These are phyloP conservation scores for Penicillium sp. DNA, from an alignment of 2,329 filamentous ascomycete species.

Conservation along the genomic window DNA sequence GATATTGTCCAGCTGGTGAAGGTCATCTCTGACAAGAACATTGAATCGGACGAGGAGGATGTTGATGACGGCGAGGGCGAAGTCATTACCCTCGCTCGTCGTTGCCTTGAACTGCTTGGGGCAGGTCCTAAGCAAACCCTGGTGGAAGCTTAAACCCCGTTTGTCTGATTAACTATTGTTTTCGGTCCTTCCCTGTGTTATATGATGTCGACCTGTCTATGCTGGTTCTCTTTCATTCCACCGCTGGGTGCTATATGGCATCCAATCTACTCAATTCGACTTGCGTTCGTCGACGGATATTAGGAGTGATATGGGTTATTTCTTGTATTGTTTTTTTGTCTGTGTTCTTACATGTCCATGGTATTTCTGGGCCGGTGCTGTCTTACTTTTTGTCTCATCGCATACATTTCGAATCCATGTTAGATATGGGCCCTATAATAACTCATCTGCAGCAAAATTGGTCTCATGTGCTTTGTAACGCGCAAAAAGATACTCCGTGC, in stretches of 20 bases:
- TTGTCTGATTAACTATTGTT: slow-evolving; percentile 8
- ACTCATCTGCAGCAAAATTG: slow-evolving; percentile 6
- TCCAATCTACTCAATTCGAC: slow-evolving; percentile 28
- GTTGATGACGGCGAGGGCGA: slow-evolving; percentile 91
- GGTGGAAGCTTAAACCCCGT: slow-evolving; percentile 66
- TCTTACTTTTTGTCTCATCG: slow-evolving; percentile 24
- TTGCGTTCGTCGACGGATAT: slow-evolving; percentile 35
- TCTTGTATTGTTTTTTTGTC: slow-evolving; percentile 14
- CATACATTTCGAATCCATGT: slow-evolving; percentile 31
- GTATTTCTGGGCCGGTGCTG: slow-evolving; percentile 20
- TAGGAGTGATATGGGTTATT: slow-evolving; percentile 30
- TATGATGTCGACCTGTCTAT: slow-evolving; percentile 2
- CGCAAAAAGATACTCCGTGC: neutral
- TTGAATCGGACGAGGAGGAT: slow-evolving; percentile 83
- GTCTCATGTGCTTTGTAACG: neutral
- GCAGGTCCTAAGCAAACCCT: slow-evolving; percentile 74
- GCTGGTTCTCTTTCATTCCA: slow-evolving; percentile 16
- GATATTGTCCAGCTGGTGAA: slow-evolving; percentile 92
- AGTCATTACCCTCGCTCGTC: slow-evolving; percentile 85
- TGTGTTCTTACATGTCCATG: slow-evolving; percentile 20
- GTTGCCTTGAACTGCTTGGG: slow-evolving; percentile 83
- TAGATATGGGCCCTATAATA: slow-evolving; percentile 31
- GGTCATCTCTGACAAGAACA: slow-evolving; percentile 82
- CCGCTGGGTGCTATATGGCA: slow-evolving; percentile 35
- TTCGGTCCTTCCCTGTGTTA: slow-evolving; percentile 20